These are phyloP conservation scores for Cryomyces minteri DNA, from an alignment of 495 filamentous ascomycete genomes.

Conservation along the genomic window DNA sequence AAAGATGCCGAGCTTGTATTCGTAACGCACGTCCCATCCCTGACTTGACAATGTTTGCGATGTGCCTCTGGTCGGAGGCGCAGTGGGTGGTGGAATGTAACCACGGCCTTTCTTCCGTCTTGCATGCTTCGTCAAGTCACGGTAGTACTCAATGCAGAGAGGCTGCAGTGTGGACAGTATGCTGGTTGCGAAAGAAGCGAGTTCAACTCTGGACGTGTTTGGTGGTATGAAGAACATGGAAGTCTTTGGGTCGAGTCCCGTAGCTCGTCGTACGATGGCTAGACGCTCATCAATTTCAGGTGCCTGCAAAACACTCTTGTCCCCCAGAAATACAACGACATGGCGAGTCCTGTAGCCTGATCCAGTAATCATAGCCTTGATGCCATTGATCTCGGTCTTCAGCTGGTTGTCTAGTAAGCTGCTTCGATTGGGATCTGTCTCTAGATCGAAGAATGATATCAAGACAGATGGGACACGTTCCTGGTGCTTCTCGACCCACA, in stretches of 20 bases:
- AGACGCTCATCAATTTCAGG: slow-evolving; percentile 60
- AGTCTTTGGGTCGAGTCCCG: slow-evolving; percentile 59
- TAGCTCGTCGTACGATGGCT: slow-evolving; percentile 52
- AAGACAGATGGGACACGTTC: slow-evolving; percentile 60
- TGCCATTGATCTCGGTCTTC: slow-evolving; percentile 66
- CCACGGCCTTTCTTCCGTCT: slow-evolving; percentile 66
- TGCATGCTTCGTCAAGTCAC: slow-evolving; percentile 74
- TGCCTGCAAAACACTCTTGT: slow-evolving; percentile 37
- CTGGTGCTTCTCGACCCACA: slow-evolving; percentile 79
- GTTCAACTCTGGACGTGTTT: slow-evolving; percentile 37
- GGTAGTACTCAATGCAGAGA: slow-evolving; percentile 60
- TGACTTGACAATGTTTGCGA: slow-evolving; percentile 67
- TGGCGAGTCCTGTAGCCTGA: slow-evolving; percentile 58
- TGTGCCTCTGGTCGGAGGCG: slow-evolving; percentile 64
- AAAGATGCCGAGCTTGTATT: slow-evolving; percentile 79
- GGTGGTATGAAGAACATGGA: slow-evolving; percentile 59
- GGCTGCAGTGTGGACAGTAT: slow-evolving; percentile 42
- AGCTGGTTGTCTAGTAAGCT: slow-evolving; percentile 69
- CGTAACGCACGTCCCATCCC: slow-evolving; percentile 82
- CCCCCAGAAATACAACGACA: slow-evolving; percentile 59
- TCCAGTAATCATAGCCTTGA: slow-evolving; percentile 42
- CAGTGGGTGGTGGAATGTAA: slow-evolving; percentile 58
- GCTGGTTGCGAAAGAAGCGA: slow-evolving; percentile 44
- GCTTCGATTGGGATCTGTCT: slow-evolving; percentile 46
- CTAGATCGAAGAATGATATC: slow-evolving; percentile 54